Evolutionary conservation across 495 filamentous ascomycete genomes (phyloP).

Genomic region (Sphaerosporella brunnea): DNA sequence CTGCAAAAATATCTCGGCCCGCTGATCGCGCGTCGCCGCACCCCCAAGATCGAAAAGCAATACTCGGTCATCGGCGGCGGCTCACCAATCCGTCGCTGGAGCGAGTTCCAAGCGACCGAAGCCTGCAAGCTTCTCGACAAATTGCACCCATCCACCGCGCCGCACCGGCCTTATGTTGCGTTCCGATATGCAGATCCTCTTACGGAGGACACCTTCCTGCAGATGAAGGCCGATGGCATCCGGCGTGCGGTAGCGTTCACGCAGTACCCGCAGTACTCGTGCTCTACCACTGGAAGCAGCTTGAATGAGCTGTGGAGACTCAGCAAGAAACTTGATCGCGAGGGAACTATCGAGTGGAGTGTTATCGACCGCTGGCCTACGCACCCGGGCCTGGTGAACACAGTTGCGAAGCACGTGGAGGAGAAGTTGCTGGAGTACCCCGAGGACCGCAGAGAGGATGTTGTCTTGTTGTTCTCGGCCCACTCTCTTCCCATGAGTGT

Average conservation of each 20-base stretch:
- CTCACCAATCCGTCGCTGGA: slow-evolving; percentile 95
- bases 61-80: slow-evolving; percentile 92
- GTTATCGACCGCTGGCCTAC: slow-evolving; percentile 94
- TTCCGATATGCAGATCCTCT: slow-evolving; percentile 90
- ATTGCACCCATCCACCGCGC: slow-evolving; percentile 77
- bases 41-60: slow-evolving; percentile 88
- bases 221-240: slow-evolving; percentile 73
- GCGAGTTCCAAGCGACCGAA: slow-evolving; percentile 73
- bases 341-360: slow-evolving; percentile 76
- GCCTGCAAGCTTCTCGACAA: slow-evolving; percentile 93
- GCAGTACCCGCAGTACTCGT: slow-evolving; percentile 98
- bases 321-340: slow-evolving; percentile 65
- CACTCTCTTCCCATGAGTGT: slow-evolving; percentile 95
- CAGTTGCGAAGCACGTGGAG: slow-evolving; percentile 81
- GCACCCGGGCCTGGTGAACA: slow-evolving; percentile 76
- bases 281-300: slow-evolving; percentile 89
- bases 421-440: slow-evolving; percentile 66
- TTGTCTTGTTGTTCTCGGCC: slow-evolving; percentile 81
- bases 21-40: slow-evolving; percentile 66
- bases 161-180: slow-evolving; percentile 97
- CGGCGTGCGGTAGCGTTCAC: slow-evolving; percentile 92
- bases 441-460: slow-evolving; percentile 52
- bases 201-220: slow-evolving; percentile 79
- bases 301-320: slow-evolving; percentile 97
- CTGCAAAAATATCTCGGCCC: slow-evolving; percentile 82